Base-by-base conservation (phyloP, 2,329 filamentous ascomycete species). In the Zymoseptoria pseudotritici region DNA sequence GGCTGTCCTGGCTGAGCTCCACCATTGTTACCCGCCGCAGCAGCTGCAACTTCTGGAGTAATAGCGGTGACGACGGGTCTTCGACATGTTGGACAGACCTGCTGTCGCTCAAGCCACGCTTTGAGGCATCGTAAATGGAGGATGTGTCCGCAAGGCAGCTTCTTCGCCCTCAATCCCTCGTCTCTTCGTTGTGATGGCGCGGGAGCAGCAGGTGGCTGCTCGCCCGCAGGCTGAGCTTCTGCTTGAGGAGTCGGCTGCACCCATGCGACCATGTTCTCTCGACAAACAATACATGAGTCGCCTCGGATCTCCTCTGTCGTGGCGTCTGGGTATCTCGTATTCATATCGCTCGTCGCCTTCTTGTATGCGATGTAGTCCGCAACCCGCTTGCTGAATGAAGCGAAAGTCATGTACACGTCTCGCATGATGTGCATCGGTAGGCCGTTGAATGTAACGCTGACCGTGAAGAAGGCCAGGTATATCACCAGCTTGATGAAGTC, bases 251-350 rank as follows among this genome's bases (percentile, higher is more conserved):
- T 74, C 49, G 79, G 78, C 57, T 81, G 80, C 36, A 78, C 79
- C 89, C 91, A 96, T 1, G 88, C 86, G 36, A 85, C 84, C 94
- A 99, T 99, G 65, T 95, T 90, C 73, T 99, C 94, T 62, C 94
- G 86, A 74, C 94, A 99, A 58, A 99, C 96, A 67, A 99, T 99
- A 74, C 94, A 99, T 2, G 94, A 95, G 72, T 97, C 93, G 54
- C 89, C 83, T 26, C 81, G 79, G 22, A 99, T 84, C 65, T 99
- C 93, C 66, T 95, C 90, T 1, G 84, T 82, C 1, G 90, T 96
- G 1, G 94, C 94, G 72, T 99, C 94, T 4, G 90, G 89, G 72
- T 97, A 97, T 68, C 85, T 80, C 61, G 85, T 84, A 71, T 96
- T 94, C 91, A 99, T 97, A 72, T 97, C 91, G 66, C 88, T 84